Base-by-base conservation (phyloP, 1,139 yeast species). In the Eremothecium gossypii region DNA sequence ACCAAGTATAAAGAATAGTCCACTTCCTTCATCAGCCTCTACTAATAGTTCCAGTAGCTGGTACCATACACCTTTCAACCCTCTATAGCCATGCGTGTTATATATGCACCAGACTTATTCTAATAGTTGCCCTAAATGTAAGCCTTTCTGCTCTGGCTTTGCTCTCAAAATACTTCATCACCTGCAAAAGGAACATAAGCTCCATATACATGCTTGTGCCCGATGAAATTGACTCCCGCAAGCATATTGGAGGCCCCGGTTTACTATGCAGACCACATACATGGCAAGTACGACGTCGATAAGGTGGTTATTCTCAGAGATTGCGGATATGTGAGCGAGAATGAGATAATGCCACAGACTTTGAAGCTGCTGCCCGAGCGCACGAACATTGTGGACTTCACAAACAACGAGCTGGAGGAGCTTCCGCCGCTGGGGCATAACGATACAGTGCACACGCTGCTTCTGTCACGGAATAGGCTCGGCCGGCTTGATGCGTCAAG, bases 1-100 rank as follows among this genome's bases (percentile, higher is more conserved):
- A 86, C 96, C 50, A 86, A 66, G 54, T 86, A 86, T 7, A 84
- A 62, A 0, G 82, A 65, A 52, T 82, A 81, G 54, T 84, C 87
- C 13, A 72, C 68, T 9, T 44, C 42, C 58, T 32, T 48, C 44
- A 40, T 50, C 45, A 14, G 45, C 41, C 11, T 30, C 4, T 20
- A 35, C 13, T n/a, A 28, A 12, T 33, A 8, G n/a, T 29, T 3
- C 20, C 36, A 17, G 17, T 9, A 11, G 6, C 5, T 17, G 6
- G 23, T 17, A 17, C 23, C 23, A 17, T 17, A 17, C 23, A 4
- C 23, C 23, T 17, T 6, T 3, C 3, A 17, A 17, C 5, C 23
- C 3, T 17, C 23, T 17, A 17, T 17, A 17, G 6, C 6, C 23
- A 17, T 17, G 5, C 23, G 23, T 17, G 23, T 17, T 17, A 17